Base-by-base conservation (phyloP, 495 filamentous ascomycete genomes). In the Aspergillus ellipticus region DNA sequence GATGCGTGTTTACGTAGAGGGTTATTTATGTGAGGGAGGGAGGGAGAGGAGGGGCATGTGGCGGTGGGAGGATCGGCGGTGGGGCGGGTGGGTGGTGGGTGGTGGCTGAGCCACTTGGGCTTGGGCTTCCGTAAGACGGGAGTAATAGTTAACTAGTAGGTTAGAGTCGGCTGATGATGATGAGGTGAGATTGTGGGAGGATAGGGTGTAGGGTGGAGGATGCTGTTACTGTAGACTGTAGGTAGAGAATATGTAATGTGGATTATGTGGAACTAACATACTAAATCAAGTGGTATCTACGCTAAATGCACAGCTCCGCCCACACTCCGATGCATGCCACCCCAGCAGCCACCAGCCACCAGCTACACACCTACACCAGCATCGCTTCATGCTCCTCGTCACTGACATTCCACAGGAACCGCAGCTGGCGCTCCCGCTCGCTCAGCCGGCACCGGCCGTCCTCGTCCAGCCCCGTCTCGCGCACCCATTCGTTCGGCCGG, bases 341-440 rank as follows among this genome's bases (percentile, higher is more conserved):
- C 24, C 24, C 24, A 28, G 3, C 24, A 28, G 29, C n/a, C 35
- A 15, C 13, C 35, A 15, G 4, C 35, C 9, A 28, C 10, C 4
- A 8, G 15, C 3, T 16, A 28, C 22, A 48, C 21, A 29, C 31
- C 24, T 61, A 73, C 16, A 73, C 46, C 19, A 73, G 49, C 61
- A 77, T 69, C 17, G 42, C 48, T 43, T 74, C 70, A 62, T 75
- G 64, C 53, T 73, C 71, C 16, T 69, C 61, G 52, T 73, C 68
- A 8, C 56, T 63, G 31, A 71, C 26, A 55, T 64, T 71, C 54
- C 68, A 60, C 62, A 66, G 54, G 53, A 73, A 72, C 33, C 74
- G 55, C 59, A 66, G 43, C 37, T 63, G 56, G 10, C 72, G 59
- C 61, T 78, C 73, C 31, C 63, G 58, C 43, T 46, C 59, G 17